phyloP scores from a whole-genome alignment of 2,329 filamentous ascomycete species.

The Blastomyces silverae region DNA sequence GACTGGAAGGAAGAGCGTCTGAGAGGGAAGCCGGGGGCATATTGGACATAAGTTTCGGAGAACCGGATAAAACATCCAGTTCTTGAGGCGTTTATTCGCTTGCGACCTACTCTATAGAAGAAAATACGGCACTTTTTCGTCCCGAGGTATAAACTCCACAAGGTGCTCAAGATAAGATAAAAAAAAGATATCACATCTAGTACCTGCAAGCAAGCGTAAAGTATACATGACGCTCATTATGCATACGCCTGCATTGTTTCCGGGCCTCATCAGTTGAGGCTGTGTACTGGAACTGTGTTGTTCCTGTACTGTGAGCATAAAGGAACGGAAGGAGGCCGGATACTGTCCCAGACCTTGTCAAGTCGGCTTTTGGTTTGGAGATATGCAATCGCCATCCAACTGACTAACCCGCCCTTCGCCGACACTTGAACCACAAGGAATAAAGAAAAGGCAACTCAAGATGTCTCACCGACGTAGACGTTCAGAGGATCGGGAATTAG shows the following conservation, averaged over 20 bases:
- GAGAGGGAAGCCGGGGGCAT: neutral
- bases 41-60: neutral
- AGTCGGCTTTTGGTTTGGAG: neutral
- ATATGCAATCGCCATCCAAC: neutral
- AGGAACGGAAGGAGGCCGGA: conserved; percentile 3
- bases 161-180: neutral
- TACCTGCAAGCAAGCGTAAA: neutral
- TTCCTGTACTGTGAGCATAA: too few relatives aligned
- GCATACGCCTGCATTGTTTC: neutral
- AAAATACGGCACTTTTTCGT: neutral
- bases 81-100: neutral
- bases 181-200: neutral
- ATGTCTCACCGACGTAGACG: neutral
- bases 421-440: neutral
- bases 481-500: neutral
- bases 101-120: neutral
- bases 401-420: neutral
- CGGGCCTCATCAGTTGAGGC: neutral
- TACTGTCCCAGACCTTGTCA: conserved; percentile 2
- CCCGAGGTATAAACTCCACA: neutral
- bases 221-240: neutral
- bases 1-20: neutral
- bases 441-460: neutral
- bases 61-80: neutral
- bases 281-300: neutral